These are phyloP conservation scores for Prototheca cutis DNA, from an alignment of 163 green algal genomes.

Conservation along the genomic window DNA sequence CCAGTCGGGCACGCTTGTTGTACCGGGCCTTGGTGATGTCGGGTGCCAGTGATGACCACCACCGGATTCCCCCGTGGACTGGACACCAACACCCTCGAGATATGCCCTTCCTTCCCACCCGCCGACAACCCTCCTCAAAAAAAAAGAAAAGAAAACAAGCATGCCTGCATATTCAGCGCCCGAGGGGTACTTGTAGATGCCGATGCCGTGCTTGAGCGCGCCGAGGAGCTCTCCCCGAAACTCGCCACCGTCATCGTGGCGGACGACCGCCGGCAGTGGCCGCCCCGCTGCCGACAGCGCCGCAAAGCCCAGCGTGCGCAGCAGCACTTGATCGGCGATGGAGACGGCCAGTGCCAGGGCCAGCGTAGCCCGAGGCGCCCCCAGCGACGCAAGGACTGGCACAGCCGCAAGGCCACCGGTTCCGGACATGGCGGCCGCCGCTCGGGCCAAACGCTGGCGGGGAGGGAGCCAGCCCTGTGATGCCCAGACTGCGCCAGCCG, in stretches of 20 bases:
- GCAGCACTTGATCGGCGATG: neutral
- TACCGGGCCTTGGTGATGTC: too few species aligned
- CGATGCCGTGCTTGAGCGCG: constrained; percentile 61
- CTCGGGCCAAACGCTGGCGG: neutral
- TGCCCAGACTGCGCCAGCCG: neutral
- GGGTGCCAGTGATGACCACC: too few species aligned
- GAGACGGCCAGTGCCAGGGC: neutral
- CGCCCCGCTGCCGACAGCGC: constrained; percentile 37
- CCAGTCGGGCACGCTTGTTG: too few species aligned
- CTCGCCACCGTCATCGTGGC: constrained; percentile 60
- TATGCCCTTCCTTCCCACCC: too few species aligned
- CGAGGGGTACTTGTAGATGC: constrained; percentile 59
- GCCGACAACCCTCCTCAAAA: too few species aligned
- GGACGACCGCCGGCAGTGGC: constrained; percentile 20
- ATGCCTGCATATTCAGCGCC: constrained; percentile 35
- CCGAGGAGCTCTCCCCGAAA: constrained; percentile 73
- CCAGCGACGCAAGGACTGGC: too few species aligned
- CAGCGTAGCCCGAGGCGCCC: neutral
- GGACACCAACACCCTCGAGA: too few species aligned
- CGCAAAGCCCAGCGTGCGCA: neutral
- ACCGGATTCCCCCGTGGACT: too few species aligned
- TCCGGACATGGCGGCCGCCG: too few species aligned
- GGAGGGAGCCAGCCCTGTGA: neutral
- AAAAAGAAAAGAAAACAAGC: too few species aligned
- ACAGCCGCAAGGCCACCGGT: too few species aligned